Base-by-base conservation (phyloP, 352 stramenopile genomes). In the Thraustotheca clavata region DNA sequence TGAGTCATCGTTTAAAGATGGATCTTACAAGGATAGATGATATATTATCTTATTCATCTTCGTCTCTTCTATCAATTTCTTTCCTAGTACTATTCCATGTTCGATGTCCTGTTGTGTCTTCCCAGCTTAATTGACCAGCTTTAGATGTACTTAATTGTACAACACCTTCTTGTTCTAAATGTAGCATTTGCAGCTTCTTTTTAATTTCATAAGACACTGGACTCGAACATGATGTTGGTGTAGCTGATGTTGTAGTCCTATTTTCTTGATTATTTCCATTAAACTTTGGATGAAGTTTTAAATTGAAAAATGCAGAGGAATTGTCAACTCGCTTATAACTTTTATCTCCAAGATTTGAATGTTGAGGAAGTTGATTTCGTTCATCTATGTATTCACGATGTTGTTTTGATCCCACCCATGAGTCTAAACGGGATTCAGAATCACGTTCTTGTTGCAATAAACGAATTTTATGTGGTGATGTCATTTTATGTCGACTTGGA, bases 111-210 rank as follows among this genome's bases (percentile, higher is more conserved):
- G 55, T 62, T 20, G 31, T 32, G 16, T 62, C 55, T 50, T 62
- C 55, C 55, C 55, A 62, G 34, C 55, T 62, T 41, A 62, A 29
- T 29, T 33, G 32, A 5, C 31, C 55, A 4, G 31, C 55, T 26
- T 62, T 62, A 0, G 55, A 62, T 16, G 55, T 52, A 29, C 55
- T 62, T 3, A 62, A 41, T 2, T 54, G 20, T 14, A 26, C 26
- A 12, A 62, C 55, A 41, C 55, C 34, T 12, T 18, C 20, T 27
- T 62, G 49, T 29, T 62, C 55, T 9, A 48, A 14, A 29, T 39
- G 38, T 11, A 46, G 55, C 34, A 62, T 62, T 18, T 62, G 55
- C 1, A 62, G 22, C 55, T 62, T 62, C 55, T 62, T 62, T 32
- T 62, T 62, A 14, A 29, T 35, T 29, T 62, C 55, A 32, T 62